phyloP scores from a whole-genome alignment of 2,329 filamentous ascomycete species.

The Alternaria ethzedia region DNA sequence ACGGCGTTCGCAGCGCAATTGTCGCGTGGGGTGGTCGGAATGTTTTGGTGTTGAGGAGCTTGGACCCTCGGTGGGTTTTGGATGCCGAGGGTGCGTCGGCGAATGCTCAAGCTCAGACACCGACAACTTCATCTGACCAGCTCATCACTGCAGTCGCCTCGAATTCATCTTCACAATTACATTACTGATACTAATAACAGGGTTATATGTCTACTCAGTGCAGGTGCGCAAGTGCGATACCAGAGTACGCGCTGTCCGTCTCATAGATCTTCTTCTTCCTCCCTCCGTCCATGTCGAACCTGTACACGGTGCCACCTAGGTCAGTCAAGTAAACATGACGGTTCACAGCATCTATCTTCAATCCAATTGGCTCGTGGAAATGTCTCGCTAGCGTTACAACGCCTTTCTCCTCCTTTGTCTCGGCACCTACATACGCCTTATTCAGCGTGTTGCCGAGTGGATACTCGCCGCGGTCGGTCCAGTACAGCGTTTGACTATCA shows the following conservation, averaged over 20 bases:
- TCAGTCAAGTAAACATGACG: constrained; percentile 23
- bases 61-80: constrained; percentile 17
- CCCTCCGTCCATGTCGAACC: constrained; percentile 16
- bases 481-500: constrained; percentile 57
- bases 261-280: constrained; percentile 21
- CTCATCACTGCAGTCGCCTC: neutral
- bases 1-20: neutral
- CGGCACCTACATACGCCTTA: constrained; percentile 27
- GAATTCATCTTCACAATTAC: neutral
- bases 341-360: constrained; percentile 17
- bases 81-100: constrained; percentile 15
- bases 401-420: neutral
- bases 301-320: constrained; percentile 24
- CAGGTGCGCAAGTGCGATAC: constrained; percentile 19
- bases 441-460: constrained; percentile 63
- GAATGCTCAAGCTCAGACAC: constrained; percentile 1
- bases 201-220: neutral
- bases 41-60: constrained; percentile 18
- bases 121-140: neutral
- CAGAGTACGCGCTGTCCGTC: constrained; percentile 19
- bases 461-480: constrained; percentile 67
- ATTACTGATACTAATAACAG: neutral
- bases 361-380: constrained; percentile 33
- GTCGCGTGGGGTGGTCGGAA: constrained; percentile 1
- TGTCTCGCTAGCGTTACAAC: constrained; percentile 20